These are phyloP conservation scores for Aureobasidium namibiae DNA, from an alignment of 2,329 filamentous ascomycete genomes.

Conservation along the genomic window DNA sequence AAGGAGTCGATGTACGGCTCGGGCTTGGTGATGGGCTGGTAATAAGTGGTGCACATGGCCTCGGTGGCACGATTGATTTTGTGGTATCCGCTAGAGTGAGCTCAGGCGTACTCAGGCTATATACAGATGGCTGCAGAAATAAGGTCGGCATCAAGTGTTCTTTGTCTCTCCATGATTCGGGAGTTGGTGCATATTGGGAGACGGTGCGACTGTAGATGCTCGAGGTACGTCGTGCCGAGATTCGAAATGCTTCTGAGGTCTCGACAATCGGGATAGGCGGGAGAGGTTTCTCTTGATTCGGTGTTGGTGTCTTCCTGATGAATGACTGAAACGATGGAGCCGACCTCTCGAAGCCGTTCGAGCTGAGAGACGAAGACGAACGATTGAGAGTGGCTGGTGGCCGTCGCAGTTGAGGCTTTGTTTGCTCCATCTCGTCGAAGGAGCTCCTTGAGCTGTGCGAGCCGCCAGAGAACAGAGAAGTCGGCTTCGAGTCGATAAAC, in stretches of 20 bases:
- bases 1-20: not conserved
- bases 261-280: conserved; percentile 21
- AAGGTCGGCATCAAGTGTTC: conserved; percentile 19
- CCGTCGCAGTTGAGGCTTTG: conserved; percentile 6
- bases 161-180: conserved; percentile 11
- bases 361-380: conserved; percentile 1
- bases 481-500: conserved; percentile 21
- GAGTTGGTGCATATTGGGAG: conserved; percentile 21
- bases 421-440: conserved; percentile 9
- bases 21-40: conserved; percentile 11
- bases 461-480: conserved; percentile 11
- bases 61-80: not conserved
- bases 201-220: conserved; percentile 28
- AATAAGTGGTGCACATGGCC: conserved; percentile 3
- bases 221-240: conserved; percentile 17
- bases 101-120: conserved; percentile 12
- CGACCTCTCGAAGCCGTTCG: conserved; percentile 20
- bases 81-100: not conserved
- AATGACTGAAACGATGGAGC: conserved; percentile 27
- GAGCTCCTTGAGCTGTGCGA: not conserved
- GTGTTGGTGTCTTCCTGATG: conserved; percentile 23
- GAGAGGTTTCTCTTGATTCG: conserved; percentile 23
- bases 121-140: conserved; percentile 20
- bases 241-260: not conserved
- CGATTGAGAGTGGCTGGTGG: conserved; percentile 9